Evolutionary conservation across 2,329 filamentous ascomycete genomes (phyloP), one percentile per base, ranked within the genome.

Genomic region (Blumeriella jaapii): DNA sequence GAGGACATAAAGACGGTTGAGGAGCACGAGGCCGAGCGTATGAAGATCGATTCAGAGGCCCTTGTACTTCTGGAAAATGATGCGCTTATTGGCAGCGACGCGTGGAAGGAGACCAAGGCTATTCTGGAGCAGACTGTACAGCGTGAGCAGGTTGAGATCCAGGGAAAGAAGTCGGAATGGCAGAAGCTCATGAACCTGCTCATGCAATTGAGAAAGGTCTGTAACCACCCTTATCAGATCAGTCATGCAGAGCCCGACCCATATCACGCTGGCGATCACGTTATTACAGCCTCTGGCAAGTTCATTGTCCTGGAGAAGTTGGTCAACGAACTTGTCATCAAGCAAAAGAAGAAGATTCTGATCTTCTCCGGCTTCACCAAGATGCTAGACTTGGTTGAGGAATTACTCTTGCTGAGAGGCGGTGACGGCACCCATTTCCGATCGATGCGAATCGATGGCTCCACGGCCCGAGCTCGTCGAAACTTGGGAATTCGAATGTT

Each of bases 331-430:
- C 69, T 98, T 0, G 62, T 71, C 2, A 49, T 69, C 31, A 60
- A 64, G 37, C 57, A 67, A 72, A 81, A 51, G 77, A 86, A 55
- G 72, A 81, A 31, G 86, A 89, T 1, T 82, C 94, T 96, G 14
- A 84, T 98, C 26, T 98, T 98, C 59, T 94, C 86, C 51, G 89
- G 96, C 52, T 96, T 96, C 45, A 68, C 96, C 1, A 75, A 78
- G 37, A 89, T 91, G 63, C 66, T 98, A 3, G 79, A 87, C 51
- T 82, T 96, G 24, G 65, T 94, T 3, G 89, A 98, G 56, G 91
- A 96, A 55, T 94, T 96, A 48, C 59, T 96, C 4, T 45, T 52
- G 0, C 57, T 55, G 6, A 29, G 48, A 42, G 51, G 53, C 23
- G 52, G 50, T 6, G 69, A 72, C 29, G 81, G 82, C 1, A 61